Percentiles rank a stretch among this genome's conserved stretches.
Conservation (phyloP, 106 monocot species). For the Acorus calamus region DNA sequence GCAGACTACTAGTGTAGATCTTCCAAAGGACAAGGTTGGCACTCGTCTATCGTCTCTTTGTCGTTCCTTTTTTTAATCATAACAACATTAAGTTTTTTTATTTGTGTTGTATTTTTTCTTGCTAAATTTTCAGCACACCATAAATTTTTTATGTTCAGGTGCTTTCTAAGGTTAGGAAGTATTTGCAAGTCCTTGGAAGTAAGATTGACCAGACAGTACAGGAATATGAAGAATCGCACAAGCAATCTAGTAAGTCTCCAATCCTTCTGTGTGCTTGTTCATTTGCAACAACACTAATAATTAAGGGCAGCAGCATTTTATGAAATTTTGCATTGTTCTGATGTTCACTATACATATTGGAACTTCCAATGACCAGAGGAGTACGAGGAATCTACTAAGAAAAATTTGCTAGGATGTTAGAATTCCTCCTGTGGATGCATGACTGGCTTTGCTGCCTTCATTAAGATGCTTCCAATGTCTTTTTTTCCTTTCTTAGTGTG, state of each 20-base stretch:
- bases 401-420: too few relatives aligned
- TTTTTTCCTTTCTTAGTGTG: too few relatives aligned
- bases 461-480: too few relatives aligned
- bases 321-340: not conserved
- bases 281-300: not conserved
- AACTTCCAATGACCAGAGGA: too few relatives aligned
- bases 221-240: conserved; percentile 65
- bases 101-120: not conserved
- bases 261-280: conserved; percentile 2
- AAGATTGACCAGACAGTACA: conserved; percentile 79
- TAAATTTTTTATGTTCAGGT: conserved; percentile 40
- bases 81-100: not conserved
- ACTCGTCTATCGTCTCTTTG: not conserved
- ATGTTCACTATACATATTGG: too few relatives aligned
- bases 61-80: not conserved
- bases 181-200: conserved; percentile 76
- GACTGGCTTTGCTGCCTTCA: too few relatives aligned
- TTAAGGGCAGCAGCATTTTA: not conserved
- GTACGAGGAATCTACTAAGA: too few relatives aligned
- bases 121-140: not conserved
- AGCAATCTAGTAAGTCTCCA: conserved; percentile 63
- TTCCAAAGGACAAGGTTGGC: conserved; percentile 94
- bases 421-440: too few relatives aligned
- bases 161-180: conserved; percentile 81
- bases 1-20: conserved; percentile 87